Evolutionary conservation across 106 monocot species (phyloP).

Genomic region (Dendrobium nobile): DNA sequence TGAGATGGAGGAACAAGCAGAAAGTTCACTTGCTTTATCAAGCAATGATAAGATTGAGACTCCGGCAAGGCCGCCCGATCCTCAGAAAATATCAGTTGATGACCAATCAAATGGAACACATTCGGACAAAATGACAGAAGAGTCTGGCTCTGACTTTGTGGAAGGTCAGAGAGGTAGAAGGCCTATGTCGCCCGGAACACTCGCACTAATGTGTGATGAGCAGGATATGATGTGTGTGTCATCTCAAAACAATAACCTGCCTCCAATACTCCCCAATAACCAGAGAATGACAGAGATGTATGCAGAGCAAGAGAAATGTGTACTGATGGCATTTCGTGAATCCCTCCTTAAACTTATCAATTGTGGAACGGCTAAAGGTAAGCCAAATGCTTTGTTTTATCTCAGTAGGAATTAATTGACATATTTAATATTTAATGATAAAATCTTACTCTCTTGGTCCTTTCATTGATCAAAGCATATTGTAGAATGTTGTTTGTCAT

Average conservation of each 20-base stretch:
- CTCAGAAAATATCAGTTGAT: constrained; percentile 34
- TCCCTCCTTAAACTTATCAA: constrained; percentile 69
- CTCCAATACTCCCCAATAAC: constrained; percentile 21
- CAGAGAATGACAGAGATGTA: constrained; percentile 48
- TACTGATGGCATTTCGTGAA: constrained; percentile 73
- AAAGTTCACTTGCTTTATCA: constrained; percentile 26
- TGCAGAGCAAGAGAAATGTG: constrained; percentile 79
- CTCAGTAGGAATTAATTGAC: not conserved
- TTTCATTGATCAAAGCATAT: not conserved
- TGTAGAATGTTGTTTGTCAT: not conserved
- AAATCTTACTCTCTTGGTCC: not conserved
- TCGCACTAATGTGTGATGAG: constrained; percentile 93
- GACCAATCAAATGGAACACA: constrained; percentile 28
- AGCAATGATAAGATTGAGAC: constrained; percentile 29
- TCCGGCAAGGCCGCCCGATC: constrained; percentile 6
- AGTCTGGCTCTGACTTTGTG: constrained; percentile 30
- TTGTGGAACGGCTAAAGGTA: constrained; percentile 82
- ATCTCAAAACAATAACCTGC: constrained; percentile 21
- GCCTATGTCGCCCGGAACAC: constrained; percentile 93
- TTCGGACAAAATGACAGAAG: constrained; percentile 33
- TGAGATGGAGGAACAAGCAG: constrained; percentile 38
- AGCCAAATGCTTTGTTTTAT: not conserved
- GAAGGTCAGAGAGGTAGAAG: constrained; percentile 42
- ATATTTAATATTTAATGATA: not conserved
- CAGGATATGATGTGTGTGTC: constrained; percentile 68